Conservation (phyloP, 306 rosid genomes). For the Lathyrus aphaca region DNA sequence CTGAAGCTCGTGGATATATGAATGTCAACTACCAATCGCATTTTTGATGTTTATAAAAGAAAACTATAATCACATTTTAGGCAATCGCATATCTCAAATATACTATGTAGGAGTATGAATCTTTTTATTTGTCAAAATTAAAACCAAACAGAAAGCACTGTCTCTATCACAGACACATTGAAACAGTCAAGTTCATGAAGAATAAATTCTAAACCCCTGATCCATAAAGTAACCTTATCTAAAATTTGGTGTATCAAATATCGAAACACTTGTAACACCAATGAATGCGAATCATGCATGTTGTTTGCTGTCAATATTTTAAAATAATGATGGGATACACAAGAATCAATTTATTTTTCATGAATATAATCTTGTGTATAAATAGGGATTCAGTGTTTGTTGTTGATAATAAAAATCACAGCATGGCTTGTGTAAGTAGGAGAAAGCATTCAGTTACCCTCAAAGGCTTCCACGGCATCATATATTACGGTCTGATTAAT, state of each 20-base stretch:
- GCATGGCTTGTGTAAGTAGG: neutral
- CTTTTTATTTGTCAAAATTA: no score
- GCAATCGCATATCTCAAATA: no score
- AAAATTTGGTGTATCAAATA: constrained; percentile 37
- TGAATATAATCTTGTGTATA: neutral
- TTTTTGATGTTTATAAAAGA: no score
- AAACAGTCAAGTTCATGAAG: neutral
- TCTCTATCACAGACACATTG: neutral
- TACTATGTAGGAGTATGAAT: no score
- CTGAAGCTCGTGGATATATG: no score
- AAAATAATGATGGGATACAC: neutral
- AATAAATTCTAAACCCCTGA: neutral
- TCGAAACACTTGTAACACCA: neutral
- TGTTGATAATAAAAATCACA: neutral
- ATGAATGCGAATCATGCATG: neutral
- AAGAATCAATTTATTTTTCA: neutral
- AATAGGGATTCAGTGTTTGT: neutral
- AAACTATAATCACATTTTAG: no score
- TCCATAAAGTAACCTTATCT: constrained; percentile 41
- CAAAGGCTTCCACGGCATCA: neutral
- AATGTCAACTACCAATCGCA: no score
- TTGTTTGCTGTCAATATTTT: neutral
- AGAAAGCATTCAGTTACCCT: neutral
- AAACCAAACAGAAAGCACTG: no score
- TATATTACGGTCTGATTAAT: no score